Conservation (phyloP, 345 rosid genomes). For the Moringa oleifera region DNA sequence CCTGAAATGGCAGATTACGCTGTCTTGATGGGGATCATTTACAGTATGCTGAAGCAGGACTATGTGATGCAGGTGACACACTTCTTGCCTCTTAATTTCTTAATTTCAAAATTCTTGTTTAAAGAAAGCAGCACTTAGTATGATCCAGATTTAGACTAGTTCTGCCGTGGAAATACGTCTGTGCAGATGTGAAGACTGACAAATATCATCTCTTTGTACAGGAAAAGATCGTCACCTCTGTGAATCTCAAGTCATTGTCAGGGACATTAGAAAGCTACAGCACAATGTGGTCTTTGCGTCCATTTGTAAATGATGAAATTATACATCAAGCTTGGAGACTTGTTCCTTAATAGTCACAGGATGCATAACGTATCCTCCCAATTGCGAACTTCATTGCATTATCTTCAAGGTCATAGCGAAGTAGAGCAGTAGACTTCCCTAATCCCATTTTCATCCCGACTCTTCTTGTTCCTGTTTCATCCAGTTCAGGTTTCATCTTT, state of each 20-base stretch:
- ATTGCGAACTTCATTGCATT: too few species aligned
- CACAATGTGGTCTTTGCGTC: conserved; percentile 79
- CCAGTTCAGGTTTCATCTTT: too few species aligned
- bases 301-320: conserved; percentile 56
- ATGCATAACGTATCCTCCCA: too few species aligned
- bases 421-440: too few species aligned
- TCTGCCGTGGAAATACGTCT: neutral
- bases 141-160: neutral
- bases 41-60: conserved; percentile 75
- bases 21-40: conserved; percentile 50
- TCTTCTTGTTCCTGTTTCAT: too few species aligned
- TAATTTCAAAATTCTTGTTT: too few species aligned
- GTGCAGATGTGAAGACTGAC: too few species aligned
- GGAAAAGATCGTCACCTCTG: conserved; percentile 60
- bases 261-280: conserved; percentile 62
- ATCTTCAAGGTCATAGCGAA: too few species aligned
- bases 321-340: conserved; percentile 61
- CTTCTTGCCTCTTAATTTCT: neutral
- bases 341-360: conserved; percentile 25
- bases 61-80: conserved; percentile 60
- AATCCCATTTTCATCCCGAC: too few species aligned
- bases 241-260: conserved; percentile 49
- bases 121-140: too few species aligned
- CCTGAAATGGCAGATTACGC: conserved; percentile 42
- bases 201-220: conserved; percentile 21